phyloP scores from a whole-genome alignment of 2,329 filamentous ascomycete genomes.

The Pezicula rhizophila region DNA sequence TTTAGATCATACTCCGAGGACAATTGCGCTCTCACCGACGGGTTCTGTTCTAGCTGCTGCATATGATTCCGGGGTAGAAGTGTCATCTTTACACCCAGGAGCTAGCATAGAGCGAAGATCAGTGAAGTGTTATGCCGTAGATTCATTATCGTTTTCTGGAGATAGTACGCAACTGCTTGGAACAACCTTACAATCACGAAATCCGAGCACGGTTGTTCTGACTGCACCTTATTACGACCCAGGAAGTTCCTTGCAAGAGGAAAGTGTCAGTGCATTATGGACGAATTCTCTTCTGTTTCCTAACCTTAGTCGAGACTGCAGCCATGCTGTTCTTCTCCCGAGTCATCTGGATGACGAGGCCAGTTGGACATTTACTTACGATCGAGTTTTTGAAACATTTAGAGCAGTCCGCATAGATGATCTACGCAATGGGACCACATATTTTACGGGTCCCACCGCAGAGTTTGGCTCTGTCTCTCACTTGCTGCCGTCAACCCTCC shows the following conservation, averaged over 20 bases:
- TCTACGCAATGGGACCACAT: slow-evolving; percentile 68
- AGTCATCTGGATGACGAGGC: slow-evolving; percentile 49
- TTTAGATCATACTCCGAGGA: slow-evolving; percentile 70
- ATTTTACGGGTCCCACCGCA: slow-evolving; percentile 67
- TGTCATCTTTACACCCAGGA: slow-evolving; percentile 63
- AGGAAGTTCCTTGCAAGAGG: slow-evolving; percentile 57
- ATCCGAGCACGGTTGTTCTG: slow-evolving; percentile 67
- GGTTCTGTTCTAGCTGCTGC: slow-evolving; percentile 78
- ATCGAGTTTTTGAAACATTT: slow-evolving; percentile 71
- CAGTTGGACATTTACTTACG: slow-evolving; percentile 73
- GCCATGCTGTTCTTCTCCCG: slow-evolving; percentile 63
- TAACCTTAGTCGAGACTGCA: slow-evolving; percentile 72
- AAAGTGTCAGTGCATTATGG: slow-evolving; percentile 71
- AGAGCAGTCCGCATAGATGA: slow-evolving; percentile 71
- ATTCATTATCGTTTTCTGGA: slow-evolving; percentile 67
- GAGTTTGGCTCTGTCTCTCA: slow-evolving; percentile 46
- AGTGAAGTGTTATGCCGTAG: slow-evolving; percentile 73
- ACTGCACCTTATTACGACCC: slow-evolving; percentile 76
- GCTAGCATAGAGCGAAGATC: slow-evolving; percentile 63
- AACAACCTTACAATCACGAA: slow-evolving; percentile 59
- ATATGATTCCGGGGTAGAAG: slow-evolving; percentile 84
- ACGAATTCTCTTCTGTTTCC: slow-evolving; percentile 82
- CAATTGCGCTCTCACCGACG: slow-evolving; percentile 75
- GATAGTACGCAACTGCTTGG: slow-evolving; percentile 75
- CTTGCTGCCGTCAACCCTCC: slow-evolving; percentile 61